Evolutionary conservation across 257 asterid species (phyloP).

Genomic region (Lavandula angustifolia): DNA sequence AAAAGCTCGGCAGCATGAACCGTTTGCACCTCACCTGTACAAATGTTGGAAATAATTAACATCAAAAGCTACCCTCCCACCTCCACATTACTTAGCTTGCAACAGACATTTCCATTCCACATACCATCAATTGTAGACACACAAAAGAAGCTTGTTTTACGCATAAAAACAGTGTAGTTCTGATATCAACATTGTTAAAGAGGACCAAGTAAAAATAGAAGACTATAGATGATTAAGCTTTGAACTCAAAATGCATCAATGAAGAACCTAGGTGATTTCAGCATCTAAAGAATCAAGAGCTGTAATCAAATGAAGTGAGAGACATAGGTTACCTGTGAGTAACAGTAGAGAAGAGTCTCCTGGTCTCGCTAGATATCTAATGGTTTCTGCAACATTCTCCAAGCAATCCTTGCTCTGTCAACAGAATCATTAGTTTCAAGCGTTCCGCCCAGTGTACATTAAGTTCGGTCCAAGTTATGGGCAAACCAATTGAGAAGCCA

Average conservation of each 20-base stretch:
- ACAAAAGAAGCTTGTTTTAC: too few relatives aligned
- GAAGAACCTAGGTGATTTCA: neutral
- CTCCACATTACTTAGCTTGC: neutral
- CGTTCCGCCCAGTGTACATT: slow-evolving; percentile 15
- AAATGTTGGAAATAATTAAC: slow-evolving; percentile 7
- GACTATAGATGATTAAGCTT: too few relatives aligned
- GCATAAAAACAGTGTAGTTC: too few relatives aligned
- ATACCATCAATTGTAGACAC: too few relatives aligned
- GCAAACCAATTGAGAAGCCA: slow-evolving; percentile 16
- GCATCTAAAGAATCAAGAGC: too few relatives aligned
- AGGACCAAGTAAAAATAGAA: too few relatives aligned
- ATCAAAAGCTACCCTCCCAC: neutral
- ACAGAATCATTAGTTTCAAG: slow-evolving; percentile 26
- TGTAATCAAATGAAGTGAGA: neutral
- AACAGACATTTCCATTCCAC: too few relatives aligned
- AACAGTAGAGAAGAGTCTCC: slow-evolving; percentile 62
- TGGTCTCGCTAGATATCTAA: slow-evolving; percentile 58
- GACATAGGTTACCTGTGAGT: slow-evolving; percentile 68
- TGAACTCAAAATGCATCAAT: neutral
- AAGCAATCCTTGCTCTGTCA: slow-evolving; percentile 94
- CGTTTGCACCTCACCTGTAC: slow-evolving; percentile 78
- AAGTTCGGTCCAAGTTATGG: slow-evolving; percentile 9
- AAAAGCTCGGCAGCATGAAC: slow-evolving; percentile 72
- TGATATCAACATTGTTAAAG: too few relatives aligned
- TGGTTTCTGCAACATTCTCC: slow-evolving; percentile 84